Conservation (phyloP, 2,329 filamentous ascomycete species). For the Hypoxylon sp. region DNA sequence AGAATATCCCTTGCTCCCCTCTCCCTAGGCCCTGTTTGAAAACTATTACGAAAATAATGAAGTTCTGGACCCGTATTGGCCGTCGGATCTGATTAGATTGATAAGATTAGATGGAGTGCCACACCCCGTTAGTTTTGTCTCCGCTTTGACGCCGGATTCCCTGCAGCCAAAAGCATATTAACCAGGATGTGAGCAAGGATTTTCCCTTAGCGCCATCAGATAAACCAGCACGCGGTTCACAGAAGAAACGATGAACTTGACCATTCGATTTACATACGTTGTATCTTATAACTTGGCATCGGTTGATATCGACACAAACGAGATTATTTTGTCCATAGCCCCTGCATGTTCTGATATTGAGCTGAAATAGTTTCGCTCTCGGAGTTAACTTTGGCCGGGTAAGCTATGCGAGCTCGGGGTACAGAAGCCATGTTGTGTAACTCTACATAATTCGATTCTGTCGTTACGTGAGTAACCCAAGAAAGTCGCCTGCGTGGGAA, state of each 20-base stretch:
- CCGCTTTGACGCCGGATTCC: conserved; percentile 30
- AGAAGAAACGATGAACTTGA: conserved; percentile 16
- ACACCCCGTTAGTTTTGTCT: conserved; percentile 22
- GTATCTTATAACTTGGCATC: conserved; percentile 1
- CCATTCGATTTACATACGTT: conserved; percentile 1
- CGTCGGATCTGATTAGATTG: conserved; percentile 48
- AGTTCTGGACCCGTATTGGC: conserved; percentile 33
- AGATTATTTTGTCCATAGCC: not conserved
- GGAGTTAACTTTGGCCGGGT: conserved; percentile 1
- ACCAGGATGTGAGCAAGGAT: conserved; percentile 17
- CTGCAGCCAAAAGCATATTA: conserved; percentile 23
- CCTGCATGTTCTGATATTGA: not conserved
- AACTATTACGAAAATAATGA: conserved; percentile 34
- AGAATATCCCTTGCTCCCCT: conserved; percentile 14
- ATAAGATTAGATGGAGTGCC: conserved; percentile 47
- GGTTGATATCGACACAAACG: not conserved
- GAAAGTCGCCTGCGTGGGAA: conserved; percentile 16
- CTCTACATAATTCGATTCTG: not conserved
- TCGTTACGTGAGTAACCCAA: conserved; percentile 26
- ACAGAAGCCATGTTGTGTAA: conserved; percentile 1
- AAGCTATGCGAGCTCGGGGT: not conserved
- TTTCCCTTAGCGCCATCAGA: conserved; percentile 45
- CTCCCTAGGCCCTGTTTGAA: not conserved
- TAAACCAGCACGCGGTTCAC: conserved; percentile 32
- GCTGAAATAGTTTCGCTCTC: not conserved